A percentile compares a stretch with the other conserved stretches of the same genome.
Evolutionary conservation across 73 alveolate species (phyloP).

Genomic region (Paramecium octaurelia): DNA sequence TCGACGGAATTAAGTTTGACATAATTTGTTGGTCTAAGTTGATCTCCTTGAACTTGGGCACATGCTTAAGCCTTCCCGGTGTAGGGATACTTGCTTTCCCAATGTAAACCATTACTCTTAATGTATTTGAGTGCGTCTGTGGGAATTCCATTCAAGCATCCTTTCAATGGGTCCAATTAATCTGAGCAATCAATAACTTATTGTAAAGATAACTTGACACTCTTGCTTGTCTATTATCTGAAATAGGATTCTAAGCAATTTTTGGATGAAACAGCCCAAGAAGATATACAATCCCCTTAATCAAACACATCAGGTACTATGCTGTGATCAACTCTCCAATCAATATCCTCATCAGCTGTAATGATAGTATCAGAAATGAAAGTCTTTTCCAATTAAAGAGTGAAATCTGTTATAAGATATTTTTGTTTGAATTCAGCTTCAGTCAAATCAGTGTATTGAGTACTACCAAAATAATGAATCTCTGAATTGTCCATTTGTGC

Average conservation of each 20-base stretch:
- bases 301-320: constrained; percentile 64
- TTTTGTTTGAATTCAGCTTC: background rate
- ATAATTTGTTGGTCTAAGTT: background rate
- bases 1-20: background rate
- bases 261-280: constrained; percentile 53
- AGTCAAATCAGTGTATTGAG: constrained; percentile 14
- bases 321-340: constrained; percentile 64
- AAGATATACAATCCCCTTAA: constrained; percentile 38
- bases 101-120: background rate
- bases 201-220: background rate
- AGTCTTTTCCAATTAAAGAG: background rate
- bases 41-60: background rate
- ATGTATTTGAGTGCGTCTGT: background rate
- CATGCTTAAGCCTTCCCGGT: background rate
- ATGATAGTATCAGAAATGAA: background rate
- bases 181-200: constrained; percentile 11
- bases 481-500: background rate
- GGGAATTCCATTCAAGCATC: background rate
- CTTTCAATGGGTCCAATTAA: background rate
- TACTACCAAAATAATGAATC: background rate
- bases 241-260: constrained; percentile 8
- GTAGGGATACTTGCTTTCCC: constrained; percentile 8
- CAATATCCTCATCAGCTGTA: constrained; percentile 1
- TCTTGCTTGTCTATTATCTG: background rate
- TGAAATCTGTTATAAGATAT: background rate